A percentile compares a stretch with the other conserved stretches of the same genome.
Evolutionary conservation across 805 yeast species (phyloP).

Genomic region (Crinitomyces ghanaensis): DNA sequence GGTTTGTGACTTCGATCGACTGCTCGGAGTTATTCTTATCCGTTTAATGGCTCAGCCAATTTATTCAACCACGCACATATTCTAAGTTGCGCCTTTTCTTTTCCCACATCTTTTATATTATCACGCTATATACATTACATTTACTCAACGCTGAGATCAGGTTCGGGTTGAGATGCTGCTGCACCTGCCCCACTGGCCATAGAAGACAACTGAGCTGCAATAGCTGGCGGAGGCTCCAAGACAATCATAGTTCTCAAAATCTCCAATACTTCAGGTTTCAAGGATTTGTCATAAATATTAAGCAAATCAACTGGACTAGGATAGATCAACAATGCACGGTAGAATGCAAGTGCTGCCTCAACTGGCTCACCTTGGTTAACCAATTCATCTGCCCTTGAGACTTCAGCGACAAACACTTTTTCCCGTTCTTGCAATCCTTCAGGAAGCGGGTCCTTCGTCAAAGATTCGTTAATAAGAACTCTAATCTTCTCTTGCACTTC

Average conservation of each 20-base stretch:
- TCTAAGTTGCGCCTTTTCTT: no score
- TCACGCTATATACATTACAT: no score
- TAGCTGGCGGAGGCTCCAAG: constrained; percentile 69
- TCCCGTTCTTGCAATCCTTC: constrained; percentile 58
- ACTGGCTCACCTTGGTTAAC: constrained; percentile 59
- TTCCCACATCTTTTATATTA: no score
- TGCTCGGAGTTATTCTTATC: no score
- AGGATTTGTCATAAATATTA: constrained; percentile 78
- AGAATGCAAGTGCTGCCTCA: constrained; percentile 82
- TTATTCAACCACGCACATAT: no score
- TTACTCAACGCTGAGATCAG: no score
- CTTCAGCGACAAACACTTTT: constrained; percentile 68
- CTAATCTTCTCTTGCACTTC: constrained; percentile 47
- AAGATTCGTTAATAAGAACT: constrained; percentile 49
- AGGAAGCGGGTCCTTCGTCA: constrained; percentile 68
- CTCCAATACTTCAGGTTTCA: constrained; percentile 75
- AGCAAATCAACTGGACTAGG: constrained; percentile 92
- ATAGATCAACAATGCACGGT: constrained; percentile 85
- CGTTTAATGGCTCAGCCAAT: no score
- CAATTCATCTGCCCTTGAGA: constrained; percentile 75
- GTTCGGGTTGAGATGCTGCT: not conserved
- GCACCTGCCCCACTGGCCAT: constrained; percentile 21
- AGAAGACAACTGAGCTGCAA: constrained; percentile 53
- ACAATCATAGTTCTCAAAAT: constrained; percentile 81
- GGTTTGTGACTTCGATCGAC: no score